Percentiles rank a stretch among this genome's conserved stretches.
Evolutionary conservation across 164 flowering plant genomes (phyloP).

Genomic region (Piper betle): DNA sequence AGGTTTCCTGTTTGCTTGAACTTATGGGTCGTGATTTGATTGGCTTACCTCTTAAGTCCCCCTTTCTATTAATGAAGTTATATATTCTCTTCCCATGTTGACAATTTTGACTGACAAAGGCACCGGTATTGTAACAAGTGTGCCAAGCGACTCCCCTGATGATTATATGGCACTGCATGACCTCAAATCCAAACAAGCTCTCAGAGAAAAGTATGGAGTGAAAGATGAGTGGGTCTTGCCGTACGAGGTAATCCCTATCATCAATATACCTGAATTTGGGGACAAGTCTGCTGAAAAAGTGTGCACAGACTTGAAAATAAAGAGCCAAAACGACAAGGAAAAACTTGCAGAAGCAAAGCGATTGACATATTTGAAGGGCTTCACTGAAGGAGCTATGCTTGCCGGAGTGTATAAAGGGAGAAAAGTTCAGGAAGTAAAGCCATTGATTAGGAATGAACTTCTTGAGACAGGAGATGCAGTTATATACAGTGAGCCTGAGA

Average conservation of each 20-base stretch:
- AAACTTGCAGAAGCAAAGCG: conserved; percentile 74
- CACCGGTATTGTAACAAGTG: conserved; percentile 88
- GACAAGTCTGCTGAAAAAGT: conserved; percentile 64
- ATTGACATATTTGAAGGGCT: conserved; percentile 64
- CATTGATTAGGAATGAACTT: conserved; percentile 47
- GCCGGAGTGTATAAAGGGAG: conserved; percentile 59
- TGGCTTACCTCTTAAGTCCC: conserved; percentile 64
- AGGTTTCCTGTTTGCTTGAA: conserved; percentile 66
- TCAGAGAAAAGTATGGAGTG: conserved; percentile 56
- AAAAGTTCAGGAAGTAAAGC: conserved; percentile 76
- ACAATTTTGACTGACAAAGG: conserved; percentile 68
- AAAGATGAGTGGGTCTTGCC: conserved; percentile 77
- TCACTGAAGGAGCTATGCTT: conserved; percentile 70
- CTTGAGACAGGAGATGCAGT: conserved; percentile 55
- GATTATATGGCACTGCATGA: conserved; percentile 73
- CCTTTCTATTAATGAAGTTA: conserved; percentile 35
- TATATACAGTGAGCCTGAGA: conserved; percentile 83
- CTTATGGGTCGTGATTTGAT: conserved; percentile 72
- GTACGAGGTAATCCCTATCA: conserved; percentile 53
- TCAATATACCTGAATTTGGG: conserved; percentile 58
- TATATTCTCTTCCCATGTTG: conserved; percentile 72
- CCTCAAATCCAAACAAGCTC: conserved; percentile 56
- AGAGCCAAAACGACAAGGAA: conserved; percentile 70
- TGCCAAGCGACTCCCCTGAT: conserved; percentile 91
- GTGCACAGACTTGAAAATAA: conserved; percentile 55